Percentiles rank a stretch among this genome's conserved stretches.
phyloP scores from a whole-genome alignment of 768 basidiomycete species.

The Xanthoconium stramineum region DNA sequence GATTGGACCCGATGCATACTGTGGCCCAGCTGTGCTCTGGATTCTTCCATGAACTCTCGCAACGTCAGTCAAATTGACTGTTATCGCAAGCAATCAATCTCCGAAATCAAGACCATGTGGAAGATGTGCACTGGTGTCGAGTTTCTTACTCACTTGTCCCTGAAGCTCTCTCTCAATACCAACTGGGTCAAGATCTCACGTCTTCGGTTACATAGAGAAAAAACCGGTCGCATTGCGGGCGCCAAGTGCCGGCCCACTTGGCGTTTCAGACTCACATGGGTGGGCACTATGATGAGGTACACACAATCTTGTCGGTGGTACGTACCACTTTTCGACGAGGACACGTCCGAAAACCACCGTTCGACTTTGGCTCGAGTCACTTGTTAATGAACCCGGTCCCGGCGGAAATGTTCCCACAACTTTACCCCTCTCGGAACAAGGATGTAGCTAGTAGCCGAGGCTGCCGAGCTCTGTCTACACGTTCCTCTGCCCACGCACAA shows the following conservation, averaged over 20 bases:
- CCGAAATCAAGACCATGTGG: too few species aligned
- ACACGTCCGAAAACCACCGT: background rate
- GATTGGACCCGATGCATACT: background rate
- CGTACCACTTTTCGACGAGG: background rate
- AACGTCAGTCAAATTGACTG: background rate
- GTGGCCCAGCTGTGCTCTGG: background rate
- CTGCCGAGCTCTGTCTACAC: background rate
- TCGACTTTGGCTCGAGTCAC: background rate
- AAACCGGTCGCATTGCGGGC: background rate
- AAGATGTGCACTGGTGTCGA: background rate
- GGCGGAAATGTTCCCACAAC: background rate
- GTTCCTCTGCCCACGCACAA: background rate
- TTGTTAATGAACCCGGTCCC: background rate
- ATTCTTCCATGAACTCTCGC: background rate
- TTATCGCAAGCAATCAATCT: too few species aligned
- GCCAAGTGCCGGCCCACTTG: background rate
- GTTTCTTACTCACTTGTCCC: background rate
- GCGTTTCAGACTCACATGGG: constrained; percentile 8
- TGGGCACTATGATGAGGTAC: background rate
- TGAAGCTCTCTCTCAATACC: background rate
- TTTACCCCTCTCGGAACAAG: background rate
- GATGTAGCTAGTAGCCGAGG: too few species aligned
- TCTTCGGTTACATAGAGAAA: background rate
- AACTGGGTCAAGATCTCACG: background rate
- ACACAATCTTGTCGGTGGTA: background rate